A percentile compares a stretch with the other conserved stretches of the same genome.
These are phyloP conservation scores for Starmerella etchellsii DNA, from an alignment of 805 yeast species.

Conservation along the genomic window DNA sequence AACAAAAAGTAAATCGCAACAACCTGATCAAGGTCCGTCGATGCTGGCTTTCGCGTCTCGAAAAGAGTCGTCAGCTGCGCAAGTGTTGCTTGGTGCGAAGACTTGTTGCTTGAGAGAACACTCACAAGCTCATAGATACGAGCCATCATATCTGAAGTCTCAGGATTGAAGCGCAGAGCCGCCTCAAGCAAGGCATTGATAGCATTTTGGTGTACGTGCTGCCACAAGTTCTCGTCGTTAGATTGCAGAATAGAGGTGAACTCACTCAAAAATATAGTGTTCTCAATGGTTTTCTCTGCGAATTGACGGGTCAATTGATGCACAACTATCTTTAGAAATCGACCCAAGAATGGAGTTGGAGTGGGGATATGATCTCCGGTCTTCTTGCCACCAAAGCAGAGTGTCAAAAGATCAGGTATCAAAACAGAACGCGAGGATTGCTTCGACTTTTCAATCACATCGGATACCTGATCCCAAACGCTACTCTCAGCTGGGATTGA, in stretches of 20 bases:
- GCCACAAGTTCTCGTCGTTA: slow-evolving; percentile 3
- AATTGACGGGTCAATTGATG: slow-evolving; percentile 15
- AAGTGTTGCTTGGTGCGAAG: not conserved
- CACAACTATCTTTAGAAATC: slow-evolving; percentile 17
- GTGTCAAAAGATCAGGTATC: not conserved
- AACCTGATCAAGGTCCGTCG: not conserved
- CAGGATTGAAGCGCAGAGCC: slow-evolving; percentile 30
- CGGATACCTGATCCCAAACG: slow-evolving; percentile 1
- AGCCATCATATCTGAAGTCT: slow-evolving; percentile 20
- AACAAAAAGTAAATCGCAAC: slow-evolving; percentile 3
- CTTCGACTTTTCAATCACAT: slow-evolving; percentile 6
- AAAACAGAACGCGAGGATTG: slow-evolving; percentile 2
- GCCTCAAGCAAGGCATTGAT: slow-evolving; percentile 26
- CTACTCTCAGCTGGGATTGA: not conserved
- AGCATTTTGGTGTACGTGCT: slow-evolving; percentile 12
- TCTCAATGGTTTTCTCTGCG: slow-evolving; percentile 9
- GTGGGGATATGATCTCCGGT: too few relatives aligned
- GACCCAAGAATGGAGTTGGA: slow-evolving; percentile 6
- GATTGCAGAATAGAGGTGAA: not conserved
- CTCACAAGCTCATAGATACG: slow-evolving; percentile 33
- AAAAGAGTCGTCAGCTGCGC: slow-evolving; percentile 7
- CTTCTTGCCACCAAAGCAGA: not conserved
- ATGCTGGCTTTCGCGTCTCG: slow-evolving; percentile 1
- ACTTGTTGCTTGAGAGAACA: not conserved
- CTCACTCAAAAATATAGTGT: not conserved